Evolutionary conservation across 83 land plant genomes (phyloP), one percentile per base, ranked within the genome.

Genomic region (Picea abies): DNA sequence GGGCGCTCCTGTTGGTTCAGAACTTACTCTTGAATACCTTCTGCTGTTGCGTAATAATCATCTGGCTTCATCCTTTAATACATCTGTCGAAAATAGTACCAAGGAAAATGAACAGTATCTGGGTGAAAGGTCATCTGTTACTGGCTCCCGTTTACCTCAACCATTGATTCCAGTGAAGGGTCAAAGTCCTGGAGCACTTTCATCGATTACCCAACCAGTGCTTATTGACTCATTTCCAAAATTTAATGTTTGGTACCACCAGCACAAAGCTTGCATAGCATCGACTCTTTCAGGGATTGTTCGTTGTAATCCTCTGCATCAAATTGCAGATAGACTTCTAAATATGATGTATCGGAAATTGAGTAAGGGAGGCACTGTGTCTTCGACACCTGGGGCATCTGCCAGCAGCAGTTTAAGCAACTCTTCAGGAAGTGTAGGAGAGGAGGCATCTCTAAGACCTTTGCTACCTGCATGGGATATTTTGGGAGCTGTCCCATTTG

Each of bases 401-500:
- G 87, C 86, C 67, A 93, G 84, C 49, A 89, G 89, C 69, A 83
- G 84, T 22, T 23, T 73, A 14, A 86, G 84, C 60, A 86, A 88
- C 84, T 89, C 87, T n/a, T 84, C 90, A 52, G 89, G 88, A 5
- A 77, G 84, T 83, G 82, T 76, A 76, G 85, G 60, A 84, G 98
- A 96, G 49, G 98, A 96, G 70, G 37, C 68, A 12, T 64, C 88
- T 41, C 70, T 87, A 19, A 86, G 97, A 80, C 99, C 97, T 29
- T 80, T 88, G 79, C 80, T 96, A 68, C 91, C 97, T 82, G 97
- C 97, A 25, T 96, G 97, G 97, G 99, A 96, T 70, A 90, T 96
- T 25, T 82, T 96, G 64, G 93, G 91, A 84, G 97, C 96, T 77
- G 94, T 94, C 56, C 99, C 99, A 25, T 92, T 90, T 84, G 99